Base-by-base conservation (phyloP, 1,139 yeast species). In the Pichia sp. region DNA sequence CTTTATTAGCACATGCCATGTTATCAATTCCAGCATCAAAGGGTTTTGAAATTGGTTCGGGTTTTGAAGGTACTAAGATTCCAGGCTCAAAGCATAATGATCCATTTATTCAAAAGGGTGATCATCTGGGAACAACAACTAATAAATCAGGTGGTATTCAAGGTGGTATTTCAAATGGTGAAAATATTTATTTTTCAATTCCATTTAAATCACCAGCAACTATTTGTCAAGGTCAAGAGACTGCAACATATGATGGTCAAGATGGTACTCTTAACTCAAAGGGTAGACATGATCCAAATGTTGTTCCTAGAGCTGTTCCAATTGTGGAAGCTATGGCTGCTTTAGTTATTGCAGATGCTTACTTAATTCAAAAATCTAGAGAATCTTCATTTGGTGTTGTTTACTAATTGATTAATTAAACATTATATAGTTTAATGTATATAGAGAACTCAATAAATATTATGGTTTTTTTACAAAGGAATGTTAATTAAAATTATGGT, bases 141-240 rank as follows among this genome's bases (percentile, higher is more conserved):
- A 92, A 94, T 71, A 83, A 85, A 69, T 86, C 96, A 32, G 98
- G 98, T 59, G 98, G 98, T 68, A 79, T 90, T 53, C 98, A 92
- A 72, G 98, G 98, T 62, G 98, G 98, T 62, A 92, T 92, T 61
- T 74, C 96, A 49, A 92, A 92, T 66, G 98, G 98, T 57, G 98
- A 92, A 69, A 77, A 85, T 70, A 86, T 92, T 61, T 92, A 84
- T 72, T 92, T 94, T 68, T 83, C 88, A 20, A 94, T 92, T 42
- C 97, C 97, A 3, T 92, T 92, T 79, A 92, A 92, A 73, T 89
- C 97, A 3, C 97, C 97, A 40, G 98, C 98, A 47, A 92, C 98
- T 40, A 92, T 92, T 57, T 82, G 95, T 48, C 95, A 89, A 72
- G 95, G 85, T 62, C 98, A 92, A 71, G 70, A 73, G 40, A 92